Percentiles rank a stretch among this genome's conserved stretches.
phyloP scores from a whole-genome alignment of 2,329 filamentous ascomycete species.

The Septoria petroselini region DNA sequence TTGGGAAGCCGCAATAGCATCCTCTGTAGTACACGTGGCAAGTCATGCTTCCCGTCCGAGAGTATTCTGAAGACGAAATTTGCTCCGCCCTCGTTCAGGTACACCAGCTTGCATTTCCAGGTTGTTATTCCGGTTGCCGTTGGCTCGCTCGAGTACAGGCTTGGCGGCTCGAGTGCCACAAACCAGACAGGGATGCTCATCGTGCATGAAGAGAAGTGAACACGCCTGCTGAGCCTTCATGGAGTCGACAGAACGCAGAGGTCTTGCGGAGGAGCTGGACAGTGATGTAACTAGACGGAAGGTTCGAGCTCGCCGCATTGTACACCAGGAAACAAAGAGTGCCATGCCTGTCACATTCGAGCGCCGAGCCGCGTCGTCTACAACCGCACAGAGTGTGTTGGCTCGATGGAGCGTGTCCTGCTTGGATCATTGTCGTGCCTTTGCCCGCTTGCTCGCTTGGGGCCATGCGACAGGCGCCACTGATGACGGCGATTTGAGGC shows the following conservation, averaged over 20 bases:
- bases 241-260: neutral
- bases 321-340: neutral
- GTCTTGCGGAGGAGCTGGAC: neutral
- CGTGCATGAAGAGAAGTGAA: slow-evolving; percentile 6
- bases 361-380: neutral
- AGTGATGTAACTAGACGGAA: neutral
- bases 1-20: slow-evolving; percentile 38
- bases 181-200: slow-evolving; percentile 25
- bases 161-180: slow-evolving; percentile 19
- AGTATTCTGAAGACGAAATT: slow-evolving; percentile 38
- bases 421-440: neutral
- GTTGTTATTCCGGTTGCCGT: neutral
- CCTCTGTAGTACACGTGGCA: slow-evolving; percentile 24
- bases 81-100: slow-evolving; percentile 40
- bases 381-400: neutral
- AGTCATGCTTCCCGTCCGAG: slow-evolving; percentile 8
- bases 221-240: slow-evolving; percentile 5
- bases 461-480: neutral
- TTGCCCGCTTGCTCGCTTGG: neutral
- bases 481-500: neutral
- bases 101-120: slow-evolving; percentile 28
- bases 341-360: neutral
- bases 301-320: neutral
- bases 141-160: slow-evolving; percentile 19
- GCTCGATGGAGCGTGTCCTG: neutral